Evolutionary conservation across 169 alveolate species (phyloP).

Genomic region (Amoebophrya sp.): DNA sequence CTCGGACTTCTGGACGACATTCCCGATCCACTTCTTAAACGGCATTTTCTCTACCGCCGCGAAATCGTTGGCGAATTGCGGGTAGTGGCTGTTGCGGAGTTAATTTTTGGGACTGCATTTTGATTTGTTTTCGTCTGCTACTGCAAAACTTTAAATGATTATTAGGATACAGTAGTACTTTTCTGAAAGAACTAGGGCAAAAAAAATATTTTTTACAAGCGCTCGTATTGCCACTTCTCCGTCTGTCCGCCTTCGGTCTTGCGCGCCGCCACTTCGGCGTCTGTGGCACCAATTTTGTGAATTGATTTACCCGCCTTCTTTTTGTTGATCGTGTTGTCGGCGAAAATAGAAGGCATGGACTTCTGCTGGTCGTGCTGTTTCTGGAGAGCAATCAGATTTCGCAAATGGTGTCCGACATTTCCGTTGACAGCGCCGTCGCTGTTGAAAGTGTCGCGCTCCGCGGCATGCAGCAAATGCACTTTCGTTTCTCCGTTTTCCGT

Average conservation of each 20-base stretch:
- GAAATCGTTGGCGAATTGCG: background rate
- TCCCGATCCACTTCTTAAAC: background rate
- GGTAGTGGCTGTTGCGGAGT: background rate
- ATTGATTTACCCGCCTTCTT: too few species aligned
- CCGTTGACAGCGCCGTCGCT: background rate
- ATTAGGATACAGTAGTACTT: too few species aligned
- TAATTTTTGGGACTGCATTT: background rate
- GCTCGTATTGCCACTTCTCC: background rate
- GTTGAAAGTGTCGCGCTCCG: background rate
- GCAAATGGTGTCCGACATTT: background rate
- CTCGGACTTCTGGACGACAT: background rate
- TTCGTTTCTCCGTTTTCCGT: background rate
- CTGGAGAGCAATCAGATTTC: background rate
- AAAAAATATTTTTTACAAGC: too few species aligned
- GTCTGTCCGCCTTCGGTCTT: background rate
- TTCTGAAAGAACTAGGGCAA: too few species aligned
- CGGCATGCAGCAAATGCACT: background rate
- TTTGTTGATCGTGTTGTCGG: background rate
- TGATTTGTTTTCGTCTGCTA: background rate
- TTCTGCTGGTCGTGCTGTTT: background rate
- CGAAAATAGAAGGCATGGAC: background rate
- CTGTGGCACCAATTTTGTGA: too few species aligned
- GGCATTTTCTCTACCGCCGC: background rate
- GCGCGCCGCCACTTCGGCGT: background rate
- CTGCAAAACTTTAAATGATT: background rate